A percentile compares a stretch with the other conserved stretches of the same genome.
Evolutionary conservation across 257 asterid species (phyloP).

Genomic region (Anisodus acutangulus): DNA sequence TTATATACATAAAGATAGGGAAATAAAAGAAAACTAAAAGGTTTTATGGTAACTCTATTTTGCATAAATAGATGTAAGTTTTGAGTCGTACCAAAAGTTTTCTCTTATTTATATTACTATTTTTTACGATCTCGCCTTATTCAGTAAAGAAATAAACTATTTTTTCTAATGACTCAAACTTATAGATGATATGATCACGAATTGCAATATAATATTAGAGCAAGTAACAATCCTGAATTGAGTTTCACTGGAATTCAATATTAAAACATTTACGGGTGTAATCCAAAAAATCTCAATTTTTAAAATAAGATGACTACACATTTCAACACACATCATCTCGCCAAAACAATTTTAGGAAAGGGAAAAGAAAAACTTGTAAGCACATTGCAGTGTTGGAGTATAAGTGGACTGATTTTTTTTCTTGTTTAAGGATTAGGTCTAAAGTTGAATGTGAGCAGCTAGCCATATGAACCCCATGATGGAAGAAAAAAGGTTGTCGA

Average conservation of each 20-base stretch:
- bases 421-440: not conserved
- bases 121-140: not conserved
- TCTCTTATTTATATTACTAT: not conserved
- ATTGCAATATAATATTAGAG: no score
- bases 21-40: no score
- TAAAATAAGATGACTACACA: not conserved
- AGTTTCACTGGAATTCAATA: no score
- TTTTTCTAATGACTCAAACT: no score
- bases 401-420: not conserved
- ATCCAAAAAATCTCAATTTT: no score
- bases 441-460: conserved; percentile 7
- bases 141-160: no score
- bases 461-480: conserved; percentile 13
- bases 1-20: no score
- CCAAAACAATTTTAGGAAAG: not conserved
- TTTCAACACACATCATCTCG: not conserved
- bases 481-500: not conserved
- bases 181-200: no score
- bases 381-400: not conserved
- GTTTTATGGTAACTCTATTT: not conserved
- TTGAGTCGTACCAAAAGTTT: not conserved
- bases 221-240: no score
- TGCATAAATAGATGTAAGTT: not conserved
- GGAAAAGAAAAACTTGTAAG: not conserved
- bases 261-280: no score